These are phyloP conservation scores for Withania somnifera DNA, from an alignment of 305 asterid species.

Conservation along the genomic window DNA sequence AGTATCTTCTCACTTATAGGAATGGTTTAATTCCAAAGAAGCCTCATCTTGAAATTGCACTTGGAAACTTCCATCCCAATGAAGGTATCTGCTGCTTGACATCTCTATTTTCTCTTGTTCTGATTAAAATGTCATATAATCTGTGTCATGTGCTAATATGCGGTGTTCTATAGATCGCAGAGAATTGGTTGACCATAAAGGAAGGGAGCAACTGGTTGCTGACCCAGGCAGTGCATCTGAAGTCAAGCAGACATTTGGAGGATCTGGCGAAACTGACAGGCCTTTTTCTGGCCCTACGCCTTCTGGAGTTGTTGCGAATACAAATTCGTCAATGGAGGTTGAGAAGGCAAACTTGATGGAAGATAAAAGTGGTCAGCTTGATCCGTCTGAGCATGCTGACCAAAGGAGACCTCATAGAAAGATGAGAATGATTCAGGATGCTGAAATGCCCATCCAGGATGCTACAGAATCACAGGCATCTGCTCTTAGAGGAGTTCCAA, in stretches of 20 bases:
- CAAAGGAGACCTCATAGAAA: conserved; percentile 36
- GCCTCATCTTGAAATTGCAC: conserved; percentile 97
- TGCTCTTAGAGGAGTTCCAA: conserved; percentile 30
- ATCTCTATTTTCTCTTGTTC: conserved; percentile 3
- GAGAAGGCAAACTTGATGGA: conserved; percentile 37
- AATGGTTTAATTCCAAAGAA: conserved; percentile 89
- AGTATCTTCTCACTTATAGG: conserved; percentile 31
- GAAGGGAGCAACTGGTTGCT: conserved; percentile 56
- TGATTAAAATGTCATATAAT: neutral
- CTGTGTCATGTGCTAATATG: conserved; percentile 5
- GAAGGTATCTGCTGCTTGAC: conserved; percentile 52
- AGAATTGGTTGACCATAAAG: conserved; percentile 67
- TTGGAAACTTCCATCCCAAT: conserved; percentile 64
- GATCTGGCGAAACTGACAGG: conserved; percentile 29
- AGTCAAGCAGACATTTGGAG: conserved; percentile 39
- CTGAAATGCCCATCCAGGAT: conserved; percentile 40
- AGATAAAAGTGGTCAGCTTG: conserved; percentile 32
- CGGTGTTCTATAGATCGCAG: conserved; percentile 52
- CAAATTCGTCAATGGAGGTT: conserved; percentile 38
- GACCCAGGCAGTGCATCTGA: conserved; percentile 44
- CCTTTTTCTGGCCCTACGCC: conserved; percentile 14
- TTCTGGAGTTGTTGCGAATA: conserved; percentile 16
- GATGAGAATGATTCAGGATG: conserved; percentile 36
- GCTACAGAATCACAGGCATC: conserved; percentile 45
- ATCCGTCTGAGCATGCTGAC: conserved; percentile 42